Evolutionary conservation across 495 filamentous ascomycete species (phyloP), one percentile per base, ranked within the genome.

Genomic region (Neurospora pannonica): DNA sequence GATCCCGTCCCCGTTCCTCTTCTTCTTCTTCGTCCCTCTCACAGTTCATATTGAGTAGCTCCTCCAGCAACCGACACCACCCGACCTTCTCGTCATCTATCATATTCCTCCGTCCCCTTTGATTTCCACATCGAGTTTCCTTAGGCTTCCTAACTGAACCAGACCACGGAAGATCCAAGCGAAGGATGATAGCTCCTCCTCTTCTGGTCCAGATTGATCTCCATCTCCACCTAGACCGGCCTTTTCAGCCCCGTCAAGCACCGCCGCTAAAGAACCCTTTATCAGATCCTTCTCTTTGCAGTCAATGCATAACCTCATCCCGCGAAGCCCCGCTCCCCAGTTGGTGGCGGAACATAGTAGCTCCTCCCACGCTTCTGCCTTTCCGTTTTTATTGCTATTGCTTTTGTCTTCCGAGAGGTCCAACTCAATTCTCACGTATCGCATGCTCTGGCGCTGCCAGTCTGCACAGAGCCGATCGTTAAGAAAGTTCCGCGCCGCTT

Each of bases 361-460:
- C 38, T 76, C 77, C 60, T 71, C 43, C 82, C 83, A 84, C 36
- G 77, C 77, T 19, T 48, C 6, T 9, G 54, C 19, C 21, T 28
- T 60, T 4, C 2, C 21, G 48, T 8, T 48, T 10, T 9, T 48
- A 21, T 28, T 28, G 5, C 28, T 21, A n/a, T 42, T n/a, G 40
- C 46, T 13, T 24, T 62, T 62, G 24, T 62, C 24, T 5, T 62
- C 13, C 13, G 24, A 60, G 6, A 62, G 48, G n/a, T 74, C 73
- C 4, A 82, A 37, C 62, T 83, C 79, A 5, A 84, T 71, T 10
- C 82, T 70, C 1, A 75, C 80, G 37, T 76, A 82, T 6, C 80
- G 77, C 80, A 85, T 78, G 2, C 67, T 71, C n/a, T 75, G 73
- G n/a, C 72, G 71, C 78, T 85, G 81, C 82, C 82, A 85, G 17